These are phyloP conservation scores for Glomus cerebriforme DNA, from an alignment of 192 early-diverging fungal species.

Conservation along the genomic window DNA sequence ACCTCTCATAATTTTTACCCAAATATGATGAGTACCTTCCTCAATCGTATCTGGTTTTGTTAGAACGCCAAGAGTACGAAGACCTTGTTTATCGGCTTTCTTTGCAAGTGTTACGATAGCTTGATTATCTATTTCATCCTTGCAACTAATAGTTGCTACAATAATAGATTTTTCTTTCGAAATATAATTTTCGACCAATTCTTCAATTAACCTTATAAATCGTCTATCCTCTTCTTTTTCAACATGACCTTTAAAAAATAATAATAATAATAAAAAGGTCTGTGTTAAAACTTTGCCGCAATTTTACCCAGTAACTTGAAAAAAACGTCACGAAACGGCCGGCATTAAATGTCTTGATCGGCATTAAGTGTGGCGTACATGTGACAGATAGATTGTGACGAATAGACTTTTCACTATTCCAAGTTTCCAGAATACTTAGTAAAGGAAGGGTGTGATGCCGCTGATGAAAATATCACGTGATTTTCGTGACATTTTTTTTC, in stretches of 20 bases:
- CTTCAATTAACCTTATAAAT: constrained; percentile 51
- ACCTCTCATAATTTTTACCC: constrained; percentile 52
- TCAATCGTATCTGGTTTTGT: constrained; percentile 66
- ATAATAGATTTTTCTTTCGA: constrained; percentile 51
- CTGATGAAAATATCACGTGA: too few relatives aligned
- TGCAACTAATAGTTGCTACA: constrained; percentile 57
- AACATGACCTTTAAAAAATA: neutral
- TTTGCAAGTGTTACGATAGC: constrained; percentile 51
- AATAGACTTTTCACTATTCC: too few relatives aligned
- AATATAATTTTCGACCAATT: constrained; percentile 50
- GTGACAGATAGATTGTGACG: too few relatives aligned
- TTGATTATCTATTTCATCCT: constrained; percentile 64
- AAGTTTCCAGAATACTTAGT: too few relatives aligned
- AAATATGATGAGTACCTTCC: constrained; percentile 48
- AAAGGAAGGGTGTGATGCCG: too few relatives aligned
- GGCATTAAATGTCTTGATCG: too few relatives aligned
- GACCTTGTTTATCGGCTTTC: constrained; percentile 53
- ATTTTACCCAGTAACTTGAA: too few relatives aligned
- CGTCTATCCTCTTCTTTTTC: constrained; percentile 37
- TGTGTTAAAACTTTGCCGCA: too few relatives aligned
- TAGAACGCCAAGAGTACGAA: constrained; percentile 57
- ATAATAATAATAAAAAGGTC: too few relatives aligned
- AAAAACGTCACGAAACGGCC: too few relatives aligned
- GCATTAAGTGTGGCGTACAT: too few relatives aligned
- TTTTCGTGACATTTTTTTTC: too few relatives aligned